Evolutionary conservation across 2,329 filamentous ascomycete genomes (phyloP).

Genomic region (Fusarium phyllophilum): DNA sequence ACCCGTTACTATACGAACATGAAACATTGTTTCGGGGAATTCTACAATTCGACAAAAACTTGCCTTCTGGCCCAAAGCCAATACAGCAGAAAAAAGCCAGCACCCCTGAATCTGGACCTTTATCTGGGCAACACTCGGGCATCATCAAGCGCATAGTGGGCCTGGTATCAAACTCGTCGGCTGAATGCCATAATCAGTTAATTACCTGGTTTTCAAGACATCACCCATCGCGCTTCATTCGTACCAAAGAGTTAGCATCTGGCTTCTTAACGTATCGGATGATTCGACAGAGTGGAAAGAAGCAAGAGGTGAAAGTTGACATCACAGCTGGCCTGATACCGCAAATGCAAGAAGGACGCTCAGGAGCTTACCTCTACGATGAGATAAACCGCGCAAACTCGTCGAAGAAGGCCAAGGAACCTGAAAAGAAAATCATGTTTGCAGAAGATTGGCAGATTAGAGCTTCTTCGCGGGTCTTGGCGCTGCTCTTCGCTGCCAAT

Average conservation of each 20-base stretch:
- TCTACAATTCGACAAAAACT: conserved; percentile 47
- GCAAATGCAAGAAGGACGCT: conserved; percentile 72
- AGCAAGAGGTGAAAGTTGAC: conserved; percentile 67
- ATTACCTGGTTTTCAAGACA: conserved; percentile 82
- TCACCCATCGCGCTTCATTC: conserved; percentile 73
- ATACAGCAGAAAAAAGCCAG: conserved; percentile 27
- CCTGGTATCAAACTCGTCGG: conserved; percentile 78
- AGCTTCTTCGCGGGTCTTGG: conserved; percentile 81
- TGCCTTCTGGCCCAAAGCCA: conserved; percentile 5
- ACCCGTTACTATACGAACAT: conserved; percentile 74
- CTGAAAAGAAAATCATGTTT: conserved; percentile 70
- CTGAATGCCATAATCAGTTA: conserved; percentile 79
- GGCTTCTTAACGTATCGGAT: conserved; percentile 86
- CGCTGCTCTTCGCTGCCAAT: conserved; percentile 85
- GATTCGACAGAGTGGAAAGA: conserved; percentile 75
- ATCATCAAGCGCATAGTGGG: conserved; percentile 88
- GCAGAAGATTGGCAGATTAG: conserved; percentile 90
- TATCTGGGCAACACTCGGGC: conserved; percentile 77
- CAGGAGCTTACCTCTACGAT: conserved; percentile 78
- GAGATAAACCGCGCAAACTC: conserved; percentile 69
- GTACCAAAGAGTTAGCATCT: conserved; percentile 78
- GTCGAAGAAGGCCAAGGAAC: conserved; percentile 65
- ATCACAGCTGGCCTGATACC: conserved; percentile 76
- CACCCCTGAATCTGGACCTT: conserved; percentile 52
- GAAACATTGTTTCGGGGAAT: conserved; percentile 54